Conservation (phyloP, 768 basidiomycete species). For the Neoboletus subvelutipes region DNA sequence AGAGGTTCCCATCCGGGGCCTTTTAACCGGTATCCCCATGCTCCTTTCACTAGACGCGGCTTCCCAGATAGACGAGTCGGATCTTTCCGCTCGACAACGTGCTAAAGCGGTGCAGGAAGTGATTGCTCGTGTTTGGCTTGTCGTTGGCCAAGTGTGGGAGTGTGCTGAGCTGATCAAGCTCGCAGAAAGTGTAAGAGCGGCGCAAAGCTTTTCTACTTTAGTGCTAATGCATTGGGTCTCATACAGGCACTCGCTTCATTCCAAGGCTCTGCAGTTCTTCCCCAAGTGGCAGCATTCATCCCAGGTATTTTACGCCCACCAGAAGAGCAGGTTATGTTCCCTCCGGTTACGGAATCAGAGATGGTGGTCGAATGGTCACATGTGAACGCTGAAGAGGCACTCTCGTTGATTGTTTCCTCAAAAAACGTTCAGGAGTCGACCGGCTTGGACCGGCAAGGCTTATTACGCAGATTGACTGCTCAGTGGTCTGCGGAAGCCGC, state of each 20-base stretch:
- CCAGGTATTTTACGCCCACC: conserved; percentile 46
- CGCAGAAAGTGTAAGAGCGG: conserved; percentile 53
- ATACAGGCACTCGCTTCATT: conserved; percentile 47
- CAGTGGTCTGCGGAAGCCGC: conserved; percentile 78
- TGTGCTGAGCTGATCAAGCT: conserved; percentile 50
- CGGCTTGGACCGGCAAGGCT: conserved; percentile 55
- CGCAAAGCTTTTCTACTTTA: conserved; percentile 14
- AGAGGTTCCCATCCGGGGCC: conserved; percentile 68
- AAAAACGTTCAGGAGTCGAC: conserved; percentile 59
- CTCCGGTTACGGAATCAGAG: conserved; percentile 26
- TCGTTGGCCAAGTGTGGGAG: conserved; percentile 72
- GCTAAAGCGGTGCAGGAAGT: conserved; percentile 59
- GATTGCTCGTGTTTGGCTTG: conserved; percentile 62
- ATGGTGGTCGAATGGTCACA: conserved; percentile 33
- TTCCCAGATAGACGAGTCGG: conserved; percentile 42
- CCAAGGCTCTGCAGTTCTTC: conserved; percentile 39
- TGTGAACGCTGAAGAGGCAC: conserved; percentile 52
- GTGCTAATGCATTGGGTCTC: conserved; percentile 16
- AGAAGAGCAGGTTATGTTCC: conserved; percentile 44
- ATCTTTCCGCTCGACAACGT: conserved; percentile 42
- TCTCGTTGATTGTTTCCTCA: conserved; percentile 55
- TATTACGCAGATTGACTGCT: conserved; percentile 53
- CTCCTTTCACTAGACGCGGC: conserved; percentile 68
- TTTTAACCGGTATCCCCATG: conserved; percentile 85
- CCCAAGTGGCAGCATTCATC: conserved; percentile 33